Percentiles rank a stretch among this genome's conserved stretches.
phyloP scores from a whole-genome alignment of 257 asterid species.

The Galeopsis tetrahit region DNA sequence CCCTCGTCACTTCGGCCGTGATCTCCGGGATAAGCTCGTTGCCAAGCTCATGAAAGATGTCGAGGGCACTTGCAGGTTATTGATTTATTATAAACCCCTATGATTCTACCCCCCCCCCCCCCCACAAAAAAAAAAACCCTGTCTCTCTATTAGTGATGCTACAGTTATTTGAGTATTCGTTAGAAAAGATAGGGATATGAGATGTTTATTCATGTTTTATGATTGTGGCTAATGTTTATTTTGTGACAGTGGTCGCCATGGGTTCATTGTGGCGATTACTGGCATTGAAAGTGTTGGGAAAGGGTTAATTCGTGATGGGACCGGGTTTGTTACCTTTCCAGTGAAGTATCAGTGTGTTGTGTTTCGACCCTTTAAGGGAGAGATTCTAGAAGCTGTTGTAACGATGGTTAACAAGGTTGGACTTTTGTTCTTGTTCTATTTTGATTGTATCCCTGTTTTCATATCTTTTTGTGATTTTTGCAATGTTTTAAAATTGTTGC shows the following conservation, averaged over 20 bases:
- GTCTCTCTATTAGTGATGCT: background rate
- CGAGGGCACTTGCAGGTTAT: constrained; percentile 96
- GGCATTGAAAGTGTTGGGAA: constrained; percentile 91
- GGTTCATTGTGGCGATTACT: constrained; percentile 92
- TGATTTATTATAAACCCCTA: background rate
- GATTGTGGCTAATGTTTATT: background rate
- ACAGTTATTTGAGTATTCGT: background rate
- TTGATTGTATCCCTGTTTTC: background rate
- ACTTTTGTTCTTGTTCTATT: background rate
- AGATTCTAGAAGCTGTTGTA: constrained; percentile 88
- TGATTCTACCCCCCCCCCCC: background rate
- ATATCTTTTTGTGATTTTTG: background rate
- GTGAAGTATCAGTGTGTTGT: constrained; percentile 93
- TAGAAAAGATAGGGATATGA: background rate
- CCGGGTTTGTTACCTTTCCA: constrained; percentile 92
- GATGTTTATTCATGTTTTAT: background rate
- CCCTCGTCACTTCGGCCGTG: constrained; percentile 99
- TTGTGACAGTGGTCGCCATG: constrained; percentile 78
- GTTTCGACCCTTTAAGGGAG: constrained; percentile 95
- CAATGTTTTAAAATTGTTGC: constrained; percentile 34
- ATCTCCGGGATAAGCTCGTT: constrained; percentile 88
- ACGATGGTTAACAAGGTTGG: constrained; percentile 90
- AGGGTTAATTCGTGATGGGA: constrained; percentile 93
- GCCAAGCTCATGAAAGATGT: constrained; percentile 96
- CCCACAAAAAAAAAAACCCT: too few relatives aligned